Percentiles rank a stretch among this genome's conserved stretches.
Evolutionary conservation across 305 asterid species (phyloP).

Genomic region (Petunia hybrid): DNA sequence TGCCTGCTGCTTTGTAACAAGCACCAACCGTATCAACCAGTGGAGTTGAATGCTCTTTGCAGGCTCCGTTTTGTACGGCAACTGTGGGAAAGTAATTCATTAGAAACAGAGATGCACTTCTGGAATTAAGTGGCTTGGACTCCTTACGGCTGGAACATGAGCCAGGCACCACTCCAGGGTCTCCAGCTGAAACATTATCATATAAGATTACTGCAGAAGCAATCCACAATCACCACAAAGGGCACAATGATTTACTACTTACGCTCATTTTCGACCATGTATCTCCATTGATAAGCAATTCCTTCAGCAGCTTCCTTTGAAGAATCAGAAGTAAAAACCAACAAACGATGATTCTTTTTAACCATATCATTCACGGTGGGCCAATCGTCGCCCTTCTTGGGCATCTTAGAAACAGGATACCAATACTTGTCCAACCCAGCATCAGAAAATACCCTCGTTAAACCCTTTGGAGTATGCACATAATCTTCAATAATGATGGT

Average conservation of each 20-base stretch:
- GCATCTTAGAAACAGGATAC: constrained; percentile 93
- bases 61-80: constrained; percentile 86
- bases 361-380: constrained; percentile 78
- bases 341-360: constrained; percentile 67
- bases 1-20: constrained; percentile 88
- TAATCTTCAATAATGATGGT: constrained; percentile 97
- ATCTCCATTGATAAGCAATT: constrained; percentile 93
- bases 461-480: constrained; percentile 86
- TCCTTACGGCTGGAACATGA: constrained; percentile 92
- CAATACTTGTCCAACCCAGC: constrained; percentile 93
- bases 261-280: constrained; percentile 95
- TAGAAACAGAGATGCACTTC: constrained; percentile 73
- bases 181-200: constrained; percentile 79
- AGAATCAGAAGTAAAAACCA: constrained; percentile 96
- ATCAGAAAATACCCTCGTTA: constrained; percentile 70
- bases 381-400: constrained; percentile 92
- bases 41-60: constrained; percentile 88
- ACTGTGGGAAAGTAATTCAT: constrained; percentile 91
- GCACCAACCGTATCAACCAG: constrained; percentile 69
- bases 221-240: constrained; percentile 33
- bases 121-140: constrained; percentile 85
- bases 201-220: constrained; percentile 36
- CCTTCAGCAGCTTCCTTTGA: constrained; percentile 91
- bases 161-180: constrained; percentile 78
- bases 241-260: constrained; percentile 43